Conservation (phyloP, 108 stramenopile species). For the Aurantiochytrium sp. region DNA sequence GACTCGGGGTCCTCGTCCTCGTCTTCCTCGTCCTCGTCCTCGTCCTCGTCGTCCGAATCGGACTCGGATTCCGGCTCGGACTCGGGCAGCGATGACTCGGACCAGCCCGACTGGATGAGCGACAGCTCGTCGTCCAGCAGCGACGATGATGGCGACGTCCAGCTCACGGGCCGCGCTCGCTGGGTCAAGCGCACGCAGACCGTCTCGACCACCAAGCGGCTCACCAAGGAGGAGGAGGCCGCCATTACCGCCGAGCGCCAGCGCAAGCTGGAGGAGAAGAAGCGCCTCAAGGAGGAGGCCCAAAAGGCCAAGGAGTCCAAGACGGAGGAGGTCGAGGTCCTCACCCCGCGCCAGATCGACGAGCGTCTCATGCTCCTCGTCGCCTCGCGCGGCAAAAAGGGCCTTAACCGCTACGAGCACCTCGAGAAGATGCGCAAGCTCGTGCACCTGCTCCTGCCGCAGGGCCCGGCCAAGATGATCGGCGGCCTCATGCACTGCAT, state of each 20-base stretch:
- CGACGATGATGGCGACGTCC: constrained; percentile 16
- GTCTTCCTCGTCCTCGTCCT: constrained; percentile 34
- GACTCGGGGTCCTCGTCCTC: constrained; percentile 38
- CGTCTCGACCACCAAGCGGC: neutral
- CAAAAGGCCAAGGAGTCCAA: constrained; percentile 57
- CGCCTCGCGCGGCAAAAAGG: constrained; percentile 77
- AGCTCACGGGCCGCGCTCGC: constrained; percentile 86
- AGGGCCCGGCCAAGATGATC: constrained; percentile 83
- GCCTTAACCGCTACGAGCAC: constrained; percentile 68
- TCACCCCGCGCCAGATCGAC: constrained; percentile 49
- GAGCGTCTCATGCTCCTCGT: constrained; percentile 78
- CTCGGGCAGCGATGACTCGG: constrained; percentile 49
- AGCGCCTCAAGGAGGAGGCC: constrained; percentile 35
- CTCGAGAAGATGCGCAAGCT: constrained; percentile 79
- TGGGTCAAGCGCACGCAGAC: constrained; percentile 72
- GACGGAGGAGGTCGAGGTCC: constrained; percentile 57
- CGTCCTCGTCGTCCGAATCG: constrained; percentile 38
- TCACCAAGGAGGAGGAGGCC: neutral
- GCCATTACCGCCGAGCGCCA: neutral
- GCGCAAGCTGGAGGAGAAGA: constrained; percentile 8
- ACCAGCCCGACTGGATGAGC: constrained; percentile 36
- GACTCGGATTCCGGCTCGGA: constrained; percentile 37
- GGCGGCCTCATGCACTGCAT: constrained; percentile 91
- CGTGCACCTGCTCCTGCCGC: constrained; percentile 65
- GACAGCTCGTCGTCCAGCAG: constrained; percentile 36